Percentiles rank a stretch among this genome's conserved stretches.
Conservation (phyloP, 352 stramenopile species). For the Pythium apleroticum region DNA sequence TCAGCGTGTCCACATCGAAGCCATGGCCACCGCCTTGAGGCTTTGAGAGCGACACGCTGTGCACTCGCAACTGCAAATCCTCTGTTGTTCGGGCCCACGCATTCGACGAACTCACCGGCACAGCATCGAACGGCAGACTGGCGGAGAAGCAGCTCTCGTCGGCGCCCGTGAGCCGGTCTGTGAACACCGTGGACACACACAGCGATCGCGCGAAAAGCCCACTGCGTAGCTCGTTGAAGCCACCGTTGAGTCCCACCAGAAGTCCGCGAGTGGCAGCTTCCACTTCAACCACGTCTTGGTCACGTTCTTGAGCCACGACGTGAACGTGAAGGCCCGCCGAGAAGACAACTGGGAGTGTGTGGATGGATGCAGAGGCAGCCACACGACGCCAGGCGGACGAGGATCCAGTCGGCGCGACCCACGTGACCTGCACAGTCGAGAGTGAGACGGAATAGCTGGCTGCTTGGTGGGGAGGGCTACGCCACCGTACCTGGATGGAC, state of each 20-base stretch:
- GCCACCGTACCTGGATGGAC: conserved; percentile 15
- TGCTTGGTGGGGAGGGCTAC: not conserved
- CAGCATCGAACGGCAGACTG: conserved; percentile 7
- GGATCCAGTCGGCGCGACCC: not conserved
- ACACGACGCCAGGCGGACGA: conserved; percentile 19
- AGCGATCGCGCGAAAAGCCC: conserved; percentile 14
- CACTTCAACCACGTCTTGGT: not conserved
- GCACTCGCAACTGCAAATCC: not conserved
- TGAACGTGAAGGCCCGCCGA: conserved; percentile 17
- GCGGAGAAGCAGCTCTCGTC: conserved; percentile 11
- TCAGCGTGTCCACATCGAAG: not conserved
- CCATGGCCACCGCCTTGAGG: too few relatives aligned
- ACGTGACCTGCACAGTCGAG: conserved; percentile 10
- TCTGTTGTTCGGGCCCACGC: not conserved
- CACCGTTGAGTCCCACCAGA: not conserved
- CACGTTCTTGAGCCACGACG: conserved; percentile 1
- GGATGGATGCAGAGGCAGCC: conserved; percentile 6
- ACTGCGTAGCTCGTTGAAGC: not conserved
- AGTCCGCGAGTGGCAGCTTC: not conserved
- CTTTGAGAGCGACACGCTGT: not conserved
- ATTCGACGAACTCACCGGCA: not conserved
- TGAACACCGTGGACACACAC: conserved; percentile 21
- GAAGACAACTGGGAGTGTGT: conserved; percentile 11
- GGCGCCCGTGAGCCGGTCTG: not conserved
- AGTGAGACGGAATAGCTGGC: too few relatives aligned